Base-by-base conservation (phyloP, 306 rosid genomes). In the Abrus pulchellus region DNA sequence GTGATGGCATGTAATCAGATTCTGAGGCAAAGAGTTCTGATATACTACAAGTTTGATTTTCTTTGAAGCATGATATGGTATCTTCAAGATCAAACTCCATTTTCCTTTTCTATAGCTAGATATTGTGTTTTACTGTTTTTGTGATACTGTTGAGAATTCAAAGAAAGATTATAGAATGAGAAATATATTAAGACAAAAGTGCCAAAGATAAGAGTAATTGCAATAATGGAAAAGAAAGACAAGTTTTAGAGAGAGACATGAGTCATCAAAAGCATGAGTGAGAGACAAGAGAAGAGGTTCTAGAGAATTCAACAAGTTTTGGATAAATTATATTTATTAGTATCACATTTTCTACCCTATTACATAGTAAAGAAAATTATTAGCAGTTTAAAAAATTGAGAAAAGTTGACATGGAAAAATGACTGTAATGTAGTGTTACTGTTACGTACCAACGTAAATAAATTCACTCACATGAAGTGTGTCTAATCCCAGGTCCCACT, bases 1-100 rank as follows among this genome's bases (percentile, higher is more conserved):
- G 2, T 36, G 40, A 36, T 2, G 40, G 40, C 40, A 36, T 36
- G 40, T 36, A 36, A 36, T 2, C 40, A 36, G 40, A 36, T 36
- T 36, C 40, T 2, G 40, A 36, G 40, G 40, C 40, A 36, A 36
- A 36, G 40, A 36, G 40, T 36, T 36, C 40, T 36, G 81, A 53
- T 60, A 83, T 44, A 1, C 82, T 9, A 43, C 79, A 76, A 12
- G 67, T 40, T 68, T 50, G 78, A 20, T 83, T 82, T 54, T 64
- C 78, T 75, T 65, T 63, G 69, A 83, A 76, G 77, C 60, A 75
- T 43, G 83, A 56, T 20, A 83, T 11, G n/a, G 85, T 82, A 66
- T 84, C 78, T 75, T 68, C 76, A 78, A 72, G 81, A 80, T 75
- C 80, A 79, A 86, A 82, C 80, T 86, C 84, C 90, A 88, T 88